Evolutionary conservation across 371 early-diverging fungal species (phyloP).

Genomic region (Rhizopus arrhizus): DNA sequence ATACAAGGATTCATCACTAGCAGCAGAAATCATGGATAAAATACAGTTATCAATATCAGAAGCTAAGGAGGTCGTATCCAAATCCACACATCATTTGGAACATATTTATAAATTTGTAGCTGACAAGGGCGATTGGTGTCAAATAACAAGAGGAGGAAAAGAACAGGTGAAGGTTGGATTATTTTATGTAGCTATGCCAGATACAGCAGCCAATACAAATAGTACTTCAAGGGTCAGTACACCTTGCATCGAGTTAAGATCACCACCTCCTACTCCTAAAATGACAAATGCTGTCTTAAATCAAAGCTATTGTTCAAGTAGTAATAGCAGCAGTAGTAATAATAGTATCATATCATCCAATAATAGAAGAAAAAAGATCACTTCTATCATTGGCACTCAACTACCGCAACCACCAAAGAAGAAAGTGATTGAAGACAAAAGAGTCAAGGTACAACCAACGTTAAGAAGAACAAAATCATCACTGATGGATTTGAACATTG

Average conservation of each 20-base stretch:
- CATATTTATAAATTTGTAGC: constrained; percentile 45
- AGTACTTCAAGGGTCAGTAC: constrained; percentile 6
- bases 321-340: constrained; percentile 8
- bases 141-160: constrained; percentile 18
- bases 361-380: constrained; percentile 16
- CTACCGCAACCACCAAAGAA: background rate
- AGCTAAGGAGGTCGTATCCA: constrained; percentile 46
- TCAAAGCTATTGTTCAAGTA: constrained; percentile 5
- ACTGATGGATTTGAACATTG: constrained; percentile 25
- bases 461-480: constrained; percentile 25
- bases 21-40: constrained; percentile 7
- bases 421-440: background rate
- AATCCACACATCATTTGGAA: constrained; percentile 38
- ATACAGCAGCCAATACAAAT: constrained; percentile 18
- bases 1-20: constrained; percentile 12
- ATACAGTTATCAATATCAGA: constrained; percentile 29
- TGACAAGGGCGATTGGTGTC: constrained; percentile 46
- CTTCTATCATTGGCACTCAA: constrained; percentile 3
- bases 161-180: constrained; percentile 44
- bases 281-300: constrained; percentile 9
- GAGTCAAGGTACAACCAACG: constrained; percentile 1
- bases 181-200: constrained; percentile 51
- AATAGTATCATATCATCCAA: background rate
- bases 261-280: constrained; percentile 30
- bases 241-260: constrained; percentile 26